Conservation (phyloP, 2,329 filamentous ascomycete species). For the Microdochium trichocladiopsis region DNA sequence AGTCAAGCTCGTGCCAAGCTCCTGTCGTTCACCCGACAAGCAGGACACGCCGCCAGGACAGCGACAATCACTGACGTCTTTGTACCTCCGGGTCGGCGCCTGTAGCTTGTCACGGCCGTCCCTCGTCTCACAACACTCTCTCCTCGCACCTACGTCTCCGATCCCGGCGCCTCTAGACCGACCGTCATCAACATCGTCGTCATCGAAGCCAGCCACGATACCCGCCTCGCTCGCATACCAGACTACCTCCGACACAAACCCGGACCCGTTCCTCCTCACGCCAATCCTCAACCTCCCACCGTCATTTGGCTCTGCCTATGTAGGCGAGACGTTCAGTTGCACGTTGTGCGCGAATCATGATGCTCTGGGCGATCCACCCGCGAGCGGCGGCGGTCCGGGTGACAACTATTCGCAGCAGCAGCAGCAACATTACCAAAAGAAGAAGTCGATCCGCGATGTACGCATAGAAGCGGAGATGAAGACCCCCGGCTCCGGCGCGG, state of each 20-base stretch:
- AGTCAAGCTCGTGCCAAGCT: constrained; percentile 6
- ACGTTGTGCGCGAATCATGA: constrained; percentile 97
- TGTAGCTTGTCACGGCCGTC: neutral
- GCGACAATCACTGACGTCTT: neutral
- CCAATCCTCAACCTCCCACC: constrained; percentile 76
- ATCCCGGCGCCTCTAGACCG: constrained; percentile 57
- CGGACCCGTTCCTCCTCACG: constrained; percentile 49
- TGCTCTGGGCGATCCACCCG: constrained; percentile 15
- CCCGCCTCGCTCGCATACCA: constrained; percentile 61
- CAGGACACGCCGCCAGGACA: neutral
- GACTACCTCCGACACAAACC: constrained; percentile 34
- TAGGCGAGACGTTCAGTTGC: constrained; percentile 91
- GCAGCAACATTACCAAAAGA: constrained; percentile 17
- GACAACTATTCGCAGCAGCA: constrained; percentile 5
- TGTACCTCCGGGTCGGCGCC: too few relatives aligned
- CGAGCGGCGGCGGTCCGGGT: constrained; percentile 1
- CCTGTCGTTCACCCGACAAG: neutral
- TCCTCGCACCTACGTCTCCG: constrained; percentile 5
- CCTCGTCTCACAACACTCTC: neutral
- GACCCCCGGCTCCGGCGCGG: constrained; percentile 58
- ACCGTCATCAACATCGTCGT: constrained; percentile 47
- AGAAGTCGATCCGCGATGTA: constrained; percentile 61
- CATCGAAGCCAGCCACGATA: constrained; percentile 36
- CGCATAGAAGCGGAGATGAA: constrained; percentile 91
- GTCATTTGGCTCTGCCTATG: constrained; percentile 89